These are phyloP conservation scores for Aspergillus bertholletiae DNA, from an alignment of 495 filamentous ascomycete genomes.

Conservation along the genomic window DNA sequence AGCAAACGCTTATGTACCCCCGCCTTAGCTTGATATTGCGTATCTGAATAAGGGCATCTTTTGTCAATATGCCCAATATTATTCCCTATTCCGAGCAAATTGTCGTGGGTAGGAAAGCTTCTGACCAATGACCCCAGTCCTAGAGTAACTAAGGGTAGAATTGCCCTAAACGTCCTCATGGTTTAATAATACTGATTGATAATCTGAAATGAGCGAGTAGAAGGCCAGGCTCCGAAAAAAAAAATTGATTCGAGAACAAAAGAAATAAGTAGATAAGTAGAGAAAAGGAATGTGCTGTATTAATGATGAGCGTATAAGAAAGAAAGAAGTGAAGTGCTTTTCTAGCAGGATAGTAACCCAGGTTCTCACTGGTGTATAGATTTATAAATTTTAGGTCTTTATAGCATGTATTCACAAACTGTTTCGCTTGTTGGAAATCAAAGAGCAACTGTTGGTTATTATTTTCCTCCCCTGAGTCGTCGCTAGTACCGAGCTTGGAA, in stretches of 20 bases:
- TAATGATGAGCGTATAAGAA: no score
- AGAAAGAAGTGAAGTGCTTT: no score
- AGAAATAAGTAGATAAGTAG: no score
- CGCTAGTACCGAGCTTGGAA: no score
- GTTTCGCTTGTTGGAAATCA: no score
- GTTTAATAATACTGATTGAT: not conserved
- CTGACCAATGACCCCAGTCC: not conserved
- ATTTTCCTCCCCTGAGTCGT: no score
- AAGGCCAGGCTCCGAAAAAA: not conserved
- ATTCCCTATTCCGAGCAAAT: constrained; percentile 1
- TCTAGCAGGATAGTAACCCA: no score
- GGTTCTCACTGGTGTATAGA: no score
- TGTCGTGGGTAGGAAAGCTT: not conserved
- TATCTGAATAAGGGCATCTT: constrained; percentile 22
- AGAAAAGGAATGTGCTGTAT: no score
- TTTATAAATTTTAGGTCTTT: no score
- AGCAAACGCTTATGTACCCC: constrained; percentile 26
- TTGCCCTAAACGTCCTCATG: constrained; percentile 2
- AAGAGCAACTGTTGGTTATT: no score
- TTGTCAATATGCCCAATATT: constrained; percentile 7
- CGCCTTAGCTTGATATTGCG: not conserved
- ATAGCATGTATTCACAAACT: no score
- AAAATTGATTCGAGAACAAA: not conserved
- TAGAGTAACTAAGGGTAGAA: not conserved
- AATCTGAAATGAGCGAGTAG: not conserved